phyloP scores from a whole-genome alignment of 192 early-diverging fungal species.

The Phycomyces nitens region DNA sequence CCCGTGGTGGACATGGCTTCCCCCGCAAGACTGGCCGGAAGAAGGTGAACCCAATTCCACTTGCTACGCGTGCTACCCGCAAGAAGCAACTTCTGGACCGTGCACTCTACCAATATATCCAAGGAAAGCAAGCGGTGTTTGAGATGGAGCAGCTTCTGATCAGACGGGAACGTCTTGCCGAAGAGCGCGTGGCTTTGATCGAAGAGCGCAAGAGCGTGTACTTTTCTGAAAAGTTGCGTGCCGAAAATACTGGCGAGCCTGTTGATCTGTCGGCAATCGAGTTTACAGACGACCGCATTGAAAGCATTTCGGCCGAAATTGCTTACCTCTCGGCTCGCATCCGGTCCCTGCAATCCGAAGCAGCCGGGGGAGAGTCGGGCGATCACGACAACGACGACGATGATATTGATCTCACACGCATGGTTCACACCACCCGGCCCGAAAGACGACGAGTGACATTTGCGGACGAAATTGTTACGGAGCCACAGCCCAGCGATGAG shows the following conservation, averaged over 20 bases:
- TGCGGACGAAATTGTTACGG: conserved; percentile 32
- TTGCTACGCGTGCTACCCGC: conserved; percentile 34
- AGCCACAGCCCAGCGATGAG: conserved; percentile 12
- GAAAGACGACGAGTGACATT: conserved; percentile 29
- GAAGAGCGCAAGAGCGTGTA: conserved; percentile 47
- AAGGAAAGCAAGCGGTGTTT: conserved; percentile 44
- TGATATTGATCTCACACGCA: neutral
- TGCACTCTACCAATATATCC: conserved; percentile 53
- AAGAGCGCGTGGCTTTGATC: conserved; percentile 47
- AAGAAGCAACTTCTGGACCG: conserved; percentile 55
- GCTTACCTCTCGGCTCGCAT: conserved; percentile 53
- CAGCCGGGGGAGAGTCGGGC: conserved; percentile 28
- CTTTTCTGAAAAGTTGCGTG: conserved; percentile 32
- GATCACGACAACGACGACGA: conserved; percentile 8
- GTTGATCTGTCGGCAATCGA: conserved; percentile 33
- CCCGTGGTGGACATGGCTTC: conserved; percentile 29
- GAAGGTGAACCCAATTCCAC: conserved; percentile 24
- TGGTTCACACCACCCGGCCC: conserved; percentile 4
- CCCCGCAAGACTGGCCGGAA: conserved; percentile 12
- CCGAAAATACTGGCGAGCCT: conserved; percentile 14
- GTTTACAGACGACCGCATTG: conserved; percentile 55
- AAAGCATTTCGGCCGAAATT: conserved; percentile 56
- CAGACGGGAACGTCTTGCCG: conserved; percentile 43
- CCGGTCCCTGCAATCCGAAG: conserved; percentile 47
- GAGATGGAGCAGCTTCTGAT: conserved; percentile 46